Conservation (phyloP, 768 basidiomycete species). For the Hypholoma sublateritium region DNA sequence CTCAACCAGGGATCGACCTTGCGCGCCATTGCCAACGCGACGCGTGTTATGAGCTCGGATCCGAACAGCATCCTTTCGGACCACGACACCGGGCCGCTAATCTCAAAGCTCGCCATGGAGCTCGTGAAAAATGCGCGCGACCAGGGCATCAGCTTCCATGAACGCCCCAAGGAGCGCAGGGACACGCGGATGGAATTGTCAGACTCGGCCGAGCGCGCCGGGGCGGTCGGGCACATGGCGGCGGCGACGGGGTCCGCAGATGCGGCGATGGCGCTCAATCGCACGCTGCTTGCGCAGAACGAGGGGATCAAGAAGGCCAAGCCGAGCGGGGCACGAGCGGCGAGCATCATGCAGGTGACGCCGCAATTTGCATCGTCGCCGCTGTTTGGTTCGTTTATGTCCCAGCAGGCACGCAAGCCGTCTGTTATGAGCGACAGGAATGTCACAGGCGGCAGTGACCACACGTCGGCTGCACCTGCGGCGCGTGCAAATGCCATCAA, state of each 20-base stretch:
- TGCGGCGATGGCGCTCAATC: conserved; percentile 34
- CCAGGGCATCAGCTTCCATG: conserved; percentile 48
- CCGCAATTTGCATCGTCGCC: conserved; percentile 49
- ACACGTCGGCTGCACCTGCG: conserved; percentile 7
- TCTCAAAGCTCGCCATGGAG: conserved; percentile 63
- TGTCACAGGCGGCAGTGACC: conserved; percentile 23
- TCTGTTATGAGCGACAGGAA: conserved; percentile 20
- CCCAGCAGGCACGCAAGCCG: conserved; percentile 47
- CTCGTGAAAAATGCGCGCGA: conserved; percentile 71
- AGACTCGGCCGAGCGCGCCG: conserved; percentile 26
- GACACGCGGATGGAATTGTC: conserved; percentile 18
- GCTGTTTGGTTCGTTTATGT: conserved; percentile 58
- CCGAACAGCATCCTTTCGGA: conserved; percentile 73
- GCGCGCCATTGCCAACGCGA: conserved; percentile 78
- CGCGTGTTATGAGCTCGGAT: conserved; percentile 84
- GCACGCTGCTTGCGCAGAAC: conserved; percentile 40
- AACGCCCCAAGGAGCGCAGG: conserved; percentile 47
- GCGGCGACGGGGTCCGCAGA: conserved; percentile 26
- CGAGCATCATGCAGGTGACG: conserved; percentile 34
- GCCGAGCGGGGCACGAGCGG: conserved; percentile 30
- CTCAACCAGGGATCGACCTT: conserved; percentile 63
- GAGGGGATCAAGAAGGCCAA: conserved; percentile 27
- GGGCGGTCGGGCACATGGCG: conserved; percentile 44
- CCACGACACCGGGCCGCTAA: conserved; percentile 58
- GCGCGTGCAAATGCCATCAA: conserved; percentile 3